Base-by-base conservation (phyloP, 148 eudicot species). In the Persicaria tinctoria region DNA sequence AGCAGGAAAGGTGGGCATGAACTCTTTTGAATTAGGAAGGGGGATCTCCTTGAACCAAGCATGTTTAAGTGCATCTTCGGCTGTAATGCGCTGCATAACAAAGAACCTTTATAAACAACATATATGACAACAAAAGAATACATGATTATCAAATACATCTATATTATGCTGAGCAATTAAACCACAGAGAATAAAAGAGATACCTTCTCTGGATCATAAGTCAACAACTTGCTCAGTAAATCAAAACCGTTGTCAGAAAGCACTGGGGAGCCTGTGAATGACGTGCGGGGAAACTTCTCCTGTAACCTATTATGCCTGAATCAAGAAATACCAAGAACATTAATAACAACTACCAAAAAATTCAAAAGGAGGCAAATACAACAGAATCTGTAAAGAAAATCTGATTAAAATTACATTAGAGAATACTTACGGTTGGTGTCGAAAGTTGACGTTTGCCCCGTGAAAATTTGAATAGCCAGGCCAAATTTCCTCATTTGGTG, bases 401-500 rank as follows among this genome's bases (percentile, higher is more conserved):
- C 4, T 13, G 46, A 64, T 64, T 20, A 27, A 18, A 44, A 17
- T 47, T 3, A 49, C 12, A 44, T 54, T 9, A 7, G 10, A 51
- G 13, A 48, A 63, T 9, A 83, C 93, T 87, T 76, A 89, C 88
- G 78, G 87, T 73, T 90, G 95, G 78, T 85, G 84, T 54, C 76
- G 84, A 46, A 86, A 86, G 60, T 83, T 87, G 9, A 76, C 81
- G 75, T 85, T 91, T 69, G 70, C 76, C 38, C 93, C 93, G 11
- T 96, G 92, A 18, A 94, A 80, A 27, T 87, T 45, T 12, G 91
- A 86, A 73, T 79, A 85, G n/a, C 87, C 86, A 14, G 93, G 91
- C 97, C 98, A 94, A 72, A 80, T 84, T 14, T 78, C 78, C 57
- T 85, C 93, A 75, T 79, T 87, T 7, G 98, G 98, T 38, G 96